These are phyloP conservation scores for Mesostigma viride DNA, from an alignment of 139 green algal genomes.

Conservation along the genomic window DNA sequence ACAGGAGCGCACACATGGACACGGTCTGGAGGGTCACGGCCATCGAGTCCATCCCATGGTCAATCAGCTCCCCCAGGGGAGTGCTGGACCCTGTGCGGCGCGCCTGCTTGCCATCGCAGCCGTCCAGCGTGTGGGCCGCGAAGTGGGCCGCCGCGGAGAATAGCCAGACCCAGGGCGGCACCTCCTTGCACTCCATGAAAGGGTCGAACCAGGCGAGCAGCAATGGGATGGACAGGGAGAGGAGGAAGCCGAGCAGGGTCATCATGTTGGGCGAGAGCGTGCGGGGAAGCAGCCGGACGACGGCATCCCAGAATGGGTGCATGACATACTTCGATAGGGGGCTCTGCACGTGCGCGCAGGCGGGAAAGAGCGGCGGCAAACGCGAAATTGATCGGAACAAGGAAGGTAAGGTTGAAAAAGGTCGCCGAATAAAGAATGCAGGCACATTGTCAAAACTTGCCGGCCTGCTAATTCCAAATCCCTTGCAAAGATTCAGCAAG, in stretches of 20 bases:
- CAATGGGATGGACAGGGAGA: no score
- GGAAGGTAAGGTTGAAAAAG: background rate
- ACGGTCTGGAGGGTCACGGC: background rate
- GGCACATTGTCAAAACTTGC: no score
- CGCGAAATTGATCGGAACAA: background rate
- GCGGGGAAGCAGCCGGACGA: background rate
- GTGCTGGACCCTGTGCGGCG: background rate
- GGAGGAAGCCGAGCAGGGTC: conserved; percentile 3
- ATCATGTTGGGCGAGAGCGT: conserved; percentile 17
- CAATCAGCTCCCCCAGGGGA: conserved; percentile 6
- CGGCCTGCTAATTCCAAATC: no score
- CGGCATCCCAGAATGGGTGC: background rate
- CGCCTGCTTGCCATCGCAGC: conserved; percentile 17
- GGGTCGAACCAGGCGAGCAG: background rate
- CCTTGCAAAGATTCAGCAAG: no score
- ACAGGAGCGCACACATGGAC: background rate
- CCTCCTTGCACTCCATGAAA: background rate
- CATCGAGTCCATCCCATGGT: conserved; percentile 13
- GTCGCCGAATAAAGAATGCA: no score
- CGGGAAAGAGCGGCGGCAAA: background rate
- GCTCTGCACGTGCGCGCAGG: background rate
- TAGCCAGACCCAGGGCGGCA: conserved; percentile 9
- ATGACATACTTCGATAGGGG: background rate
- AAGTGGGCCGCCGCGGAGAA: background rate
- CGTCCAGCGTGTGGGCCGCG: conserved; percentile 11